Evolutionary conservation across 768 basidiomycete genomes (phyloP), one percentile per base, ranked within the genome.

Genomic region (Pholiota microspora): DNA sequence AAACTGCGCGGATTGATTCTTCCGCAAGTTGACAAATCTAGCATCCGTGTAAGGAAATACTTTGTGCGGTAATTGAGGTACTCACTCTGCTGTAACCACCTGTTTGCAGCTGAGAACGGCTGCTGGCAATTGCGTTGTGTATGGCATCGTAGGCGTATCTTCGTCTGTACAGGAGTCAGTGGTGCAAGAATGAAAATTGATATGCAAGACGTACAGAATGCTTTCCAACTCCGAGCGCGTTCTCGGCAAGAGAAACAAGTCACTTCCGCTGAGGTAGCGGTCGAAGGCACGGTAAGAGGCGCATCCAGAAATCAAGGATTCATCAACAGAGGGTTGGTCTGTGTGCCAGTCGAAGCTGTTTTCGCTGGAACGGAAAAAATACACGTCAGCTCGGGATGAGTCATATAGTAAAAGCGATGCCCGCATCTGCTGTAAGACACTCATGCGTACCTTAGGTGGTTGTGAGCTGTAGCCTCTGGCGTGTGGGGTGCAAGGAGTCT

Each of bases 271-370:
- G 45, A 91, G 79, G 60, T 83, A 92, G 51, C 89, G 85, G 60
- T 81, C 81, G 62, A 92, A 83, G 2, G 89, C 87, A 59, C 86
- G 78, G 69, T 92, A 92, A 4, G 89, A 85, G n/a, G 90, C 88
- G 61, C 83, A 88, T 18, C 84, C 82, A 1, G 89, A 86, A 36
- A 91, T 81, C 54, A 91, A 79, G 2, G 82, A 82, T 68, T 91
- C 88, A 71, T 88, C 78, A 64, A 88, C 75, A 10, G 82, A 80
- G 12, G 83, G 83, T 59, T 85, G 81, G 60, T 88, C 82, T 31
- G 80, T 77, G 64, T 89, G 86, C 88, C 88, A 90, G 38, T 72
- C 74, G 58, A 78, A 78, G 69, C 77, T 81, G 57, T 86, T 86
- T 68, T 90, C 84, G 42, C 88, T 90, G 58, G 10, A 40, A 58